These are phyloP conservation scores for Trichoderma sp. DNA, from an alignment of 2,329 filamentous ascomycete genomes.

Conservation along the genomic window DNA sequence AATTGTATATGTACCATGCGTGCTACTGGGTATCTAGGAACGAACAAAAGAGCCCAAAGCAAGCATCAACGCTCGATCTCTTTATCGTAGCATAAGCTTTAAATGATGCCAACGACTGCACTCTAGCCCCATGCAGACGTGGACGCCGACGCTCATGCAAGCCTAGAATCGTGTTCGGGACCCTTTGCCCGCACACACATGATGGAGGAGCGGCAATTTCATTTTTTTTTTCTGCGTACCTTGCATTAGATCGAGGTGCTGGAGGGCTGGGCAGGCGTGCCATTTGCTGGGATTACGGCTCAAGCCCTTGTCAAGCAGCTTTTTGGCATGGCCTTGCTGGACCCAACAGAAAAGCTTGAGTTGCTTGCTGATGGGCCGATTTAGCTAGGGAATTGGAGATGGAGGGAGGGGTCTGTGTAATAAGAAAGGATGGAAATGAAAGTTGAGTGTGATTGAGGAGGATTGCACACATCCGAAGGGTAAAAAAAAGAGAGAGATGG, in stretches of 20 bases:
- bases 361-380: not conserved
- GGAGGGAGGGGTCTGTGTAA: not conserved
- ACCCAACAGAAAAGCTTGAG: slow-evolving; percentile 22
- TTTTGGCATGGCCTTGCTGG: slow-evolving; percentile 14
- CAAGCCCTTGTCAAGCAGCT: not conserved
- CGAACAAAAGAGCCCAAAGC: not conserved
- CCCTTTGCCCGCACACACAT: not conserved
- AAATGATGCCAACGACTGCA: not conserved
- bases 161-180: not conserved
- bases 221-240: slow-evolving; percentile 19
- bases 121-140: not conserved
- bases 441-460: not conserved
- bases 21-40: not conserved
- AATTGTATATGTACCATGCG: not conserved
- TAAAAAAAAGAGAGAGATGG: not conserved
- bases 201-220: slow-evolving; percentile 22
- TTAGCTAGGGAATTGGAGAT: not conserved
- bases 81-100: not conserved
- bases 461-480: not conserved
- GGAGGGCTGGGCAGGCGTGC: slow-evolving; percentile 17
- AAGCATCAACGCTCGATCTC: not conserved
- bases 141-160: slow-evolving; percentile 20
- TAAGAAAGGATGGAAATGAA: not conserved
- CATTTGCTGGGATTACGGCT: slow-evolving; percentile 13
- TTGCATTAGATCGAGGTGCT: slow-evolving; percentile 21